These are phyloP conservation scores for Dendrobium chrysotoxum DNA, from an alignment of 106 monocot species.

Conservation along the genomic window DNA sequence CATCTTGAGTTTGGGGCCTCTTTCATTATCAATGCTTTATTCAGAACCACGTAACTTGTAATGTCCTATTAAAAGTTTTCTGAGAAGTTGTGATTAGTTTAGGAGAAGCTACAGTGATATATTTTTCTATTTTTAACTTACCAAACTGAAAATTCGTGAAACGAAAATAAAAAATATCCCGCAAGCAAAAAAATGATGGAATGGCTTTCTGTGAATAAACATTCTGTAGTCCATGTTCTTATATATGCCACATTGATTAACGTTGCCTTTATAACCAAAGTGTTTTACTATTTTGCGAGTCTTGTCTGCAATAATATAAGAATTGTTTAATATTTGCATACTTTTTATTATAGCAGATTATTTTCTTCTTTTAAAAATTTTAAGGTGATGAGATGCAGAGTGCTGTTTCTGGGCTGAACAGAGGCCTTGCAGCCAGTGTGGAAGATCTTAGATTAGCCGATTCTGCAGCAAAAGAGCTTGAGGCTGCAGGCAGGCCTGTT, in stretches of 20 bases:
- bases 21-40: too few species aligned
- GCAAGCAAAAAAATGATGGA: background rate
- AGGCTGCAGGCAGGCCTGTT: slow-evolving; percentile 46
- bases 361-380: slow-evolving; percentile 1
- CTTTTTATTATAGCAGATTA: background rate
- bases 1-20: too few species aligned
- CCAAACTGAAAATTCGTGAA: background rate
- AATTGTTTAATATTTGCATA: background rate
- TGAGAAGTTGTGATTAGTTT: background rate
- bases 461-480: slow-evolving; percentile 71
- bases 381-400: slow-evolving; percentile 45
- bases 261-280: too few species aligned
- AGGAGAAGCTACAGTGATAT: background rate
- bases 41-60: too few species aligned
- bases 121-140: background rate
- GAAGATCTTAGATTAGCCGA: slow-evolving; percentile 72
- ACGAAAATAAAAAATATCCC: background rate
- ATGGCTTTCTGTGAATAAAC: background rate
- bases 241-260: too few species aligned
- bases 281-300: background rate
- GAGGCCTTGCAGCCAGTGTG: slow-evolving; percentile 76
- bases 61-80: background rate
- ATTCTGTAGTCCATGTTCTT: too few species aligned
- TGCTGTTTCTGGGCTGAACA: slow-evolving; percentile 81
- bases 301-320: background rate